Base-by-base conservation (phyloP, 2,329 filamentous ascomycete species). In the Escovopsis sp. region DNA sequence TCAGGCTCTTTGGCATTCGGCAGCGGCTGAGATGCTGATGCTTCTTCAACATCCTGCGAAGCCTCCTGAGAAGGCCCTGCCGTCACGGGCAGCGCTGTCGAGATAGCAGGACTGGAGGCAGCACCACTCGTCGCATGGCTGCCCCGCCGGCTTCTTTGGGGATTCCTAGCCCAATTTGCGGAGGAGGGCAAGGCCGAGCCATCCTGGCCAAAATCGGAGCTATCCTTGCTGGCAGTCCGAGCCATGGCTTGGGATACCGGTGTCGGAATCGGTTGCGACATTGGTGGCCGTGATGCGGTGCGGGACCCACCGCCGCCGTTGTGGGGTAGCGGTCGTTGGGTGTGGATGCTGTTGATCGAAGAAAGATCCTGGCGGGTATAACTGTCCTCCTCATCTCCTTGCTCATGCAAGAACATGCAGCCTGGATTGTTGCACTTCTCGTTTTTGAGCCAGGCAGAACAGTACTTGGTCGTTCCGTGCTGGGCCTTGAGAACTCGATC, bases 331-430 rank as follows among this genome's bases (percentile, higher is more conserved):
- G 80, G 78, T 33, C 82, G 75, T 53, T 86, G 86, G 2, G 83
- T 87, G 48, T 82, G 84, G 44, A 87, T 80, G 46, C 85, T 89
- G 55, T 95, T 96, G 70, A 95, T 85, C 15, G 88, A 93, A 1
- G 89, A 96, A 33, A 96, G 65, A 60, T 95, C 89, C 59, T 95
- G 87, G 39, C 91, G 77, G 8, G 86, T 94, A 59, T 94, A 96
- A 63, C 87, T 95, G 56, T 96, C 89, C 51, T 91, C 89, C 53
- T 95, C 91, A 56, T 98, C 91, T n/a, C 91, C 93, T 34, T 91
- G 84, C 62, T 98, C 93, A 57, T 98, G 91, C 40, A 98, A 65
- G 61, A 98, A 98, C 77, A 95, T 98, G 68, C 91, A 98, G 48
- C 91, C 89, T 41, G 88, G 80, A 56, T 98, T 98, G 44, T 85